Conservation (phyloP, 2,329 filamentous ascomycete genomes). For the Alternaria conjuncta region DNA sequence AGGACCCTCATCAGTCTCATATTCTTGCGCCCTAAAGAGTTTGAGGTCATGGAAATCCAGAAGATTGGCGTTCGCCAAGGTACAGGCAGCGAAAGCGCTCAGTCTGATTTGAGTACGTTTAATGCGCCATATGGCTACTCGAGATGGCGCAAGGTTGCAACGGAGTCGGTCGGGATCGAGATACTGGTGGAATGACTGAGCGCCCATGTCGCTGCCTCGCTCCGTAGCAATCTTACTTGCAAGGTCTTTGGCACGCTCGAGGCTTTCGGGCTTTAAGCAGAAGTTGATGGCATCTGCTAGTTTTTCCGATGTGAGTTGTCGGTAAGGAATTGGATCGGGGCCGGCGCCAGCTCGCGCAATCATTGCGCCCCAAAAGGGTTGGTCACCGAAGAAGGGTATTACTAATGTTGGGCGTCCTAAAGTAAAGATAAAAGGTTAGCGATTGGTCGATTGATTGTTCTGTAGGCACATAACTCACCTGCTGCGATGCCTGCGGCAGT, state of each 20-base stretch:
- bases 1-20: conserved; percentile 20
- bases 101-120: conserved; percentile 29
- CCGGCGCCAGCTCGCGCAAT: conserved; percentile 59
- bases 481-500: conserved; percentile 69
- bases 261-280: conserved; percentile 49
- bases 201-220: conserved; percentile 32
- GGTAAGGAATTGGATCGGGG: conserved; percentile 57
- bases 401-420: conserved; percentile 79
- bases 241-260: conserved; percentile 26
- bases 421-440: conserved; percentile 55
- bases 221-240: conserved; percentile 34
- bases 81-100: conserved; percentile 33
- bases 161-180: conserved; percentile 31
- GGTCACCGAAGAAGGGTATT: conserved; percentile 76
- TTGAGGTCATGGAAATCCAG: conserved; percentile 26
- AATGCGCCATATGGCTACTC: conserved; percentile 31
- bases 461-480: background rate
- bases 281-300: conserved; percentile 56
- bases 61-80: conserved; percentile 21
- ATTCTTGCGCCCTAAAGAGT: conserved; percentile 21
- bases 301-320: conserved; percentile 44
- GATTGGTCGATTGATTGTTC: too few species aligned
- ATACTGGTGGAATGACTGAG: conserved; percentile 31
- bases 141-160: conserved; percentile 30
- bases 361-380: conserved; percentile 61